Percentiles rank a stretch among this genome's conserved stretches.
These are phyloP conservation scores for Leishmania arabica DNA, from an alignment of 208 protist species.

Conservation along the genomic window DNA sequence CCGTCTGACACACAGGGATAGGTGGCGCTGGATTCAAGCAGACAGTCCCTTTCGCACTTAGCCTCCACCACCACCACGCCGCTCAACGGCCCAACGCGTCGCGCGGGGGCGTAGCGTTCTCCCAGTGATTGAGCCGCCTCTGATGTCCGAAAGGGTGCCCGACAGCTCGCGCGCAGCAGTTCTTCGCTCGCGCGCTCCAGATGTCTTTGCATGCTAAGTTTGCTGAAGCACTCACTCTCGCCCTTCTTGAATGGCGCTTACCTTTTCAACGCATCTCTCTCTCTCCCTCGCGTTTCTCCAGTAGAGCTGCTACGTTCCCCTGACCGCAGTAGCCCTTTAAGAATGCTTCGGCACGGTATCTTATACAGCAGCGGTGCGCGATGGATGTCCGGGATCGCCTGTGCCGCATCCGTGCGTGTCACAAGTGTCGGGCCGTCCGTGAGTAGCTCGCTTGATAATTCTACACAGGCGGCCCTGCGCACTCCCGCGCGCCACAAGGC, in stretches of 20 bases:
- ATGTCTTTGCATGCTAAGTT: background rate
- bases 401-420: background rate
- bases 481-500: conserved; percentile 33
- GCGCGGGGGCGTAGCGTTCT: background rate
- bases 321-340: background rate
- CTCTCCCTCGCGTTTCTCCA: background rate
- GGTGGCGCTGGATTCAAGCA: background rate
- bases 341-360: conserved; percentile 18
- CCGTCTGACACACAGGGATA: background rate
- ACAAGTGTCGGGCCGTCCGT: background rate
- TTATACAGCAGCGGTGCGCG: background rate
- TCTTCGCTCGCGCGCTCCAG: background rate
- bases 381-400: background rate
- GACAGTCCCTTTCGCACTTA: too few species aligned
- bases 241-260: background rate
- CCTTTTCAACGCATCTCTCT: background rate
- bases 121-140: background rate
- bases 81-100: background rate
- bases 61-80: background rate
- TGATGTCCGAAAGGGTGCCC: background rate
- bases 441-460: background rate
- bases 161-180: background rate
- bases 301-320: background rate
- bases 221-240: background rate
- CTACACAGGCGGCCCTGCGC: background rate